Percentiles rank a stretch among this genome's conserved stretches.
phyloP scores from a whole-genome alignment of 306 rosid species.

The Clitoria ternatea region DNA sequence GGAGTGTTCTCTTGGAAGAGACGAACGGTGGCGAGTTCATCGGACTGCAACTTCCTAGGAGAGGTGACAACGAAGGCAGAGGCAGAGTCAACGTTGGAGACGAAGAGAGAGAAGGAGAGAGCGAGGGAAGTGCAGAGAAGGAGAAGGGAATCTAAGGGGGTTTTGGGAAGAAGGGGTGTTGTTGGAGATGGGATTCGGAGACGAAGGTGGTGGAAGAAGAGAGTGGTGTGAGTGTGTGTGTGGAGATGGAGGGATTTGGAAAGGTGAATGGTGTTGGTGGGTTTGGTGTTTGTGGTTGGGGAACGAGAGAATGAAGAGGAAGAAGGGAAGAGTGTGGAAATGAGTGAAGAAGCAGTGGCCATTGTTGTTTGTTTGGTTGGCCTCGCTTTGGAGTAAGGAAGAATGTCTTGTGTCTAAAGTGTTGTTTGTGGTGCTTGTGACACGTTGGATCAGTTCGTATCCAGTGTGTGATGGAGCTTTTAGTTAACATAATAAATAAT shows the following conservation, averaged over 20 bases:
- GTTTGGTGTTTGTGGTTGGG: constrained; percentile 32
- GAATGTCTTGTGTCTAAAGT: constrained; percentile 2
- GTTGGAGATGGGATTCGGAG: not conserved
- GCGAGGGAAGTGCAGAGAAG: constrained; percentile 66
- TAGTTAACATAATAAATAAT: not conserved
- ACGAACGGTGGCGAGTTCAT: constrained; percentile 95
- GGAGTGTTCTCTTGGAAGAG: constrained; percentile 92
- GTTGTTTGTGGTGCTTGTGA: not conserved
- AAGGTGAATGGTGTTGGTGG: constrained; percentile 13
- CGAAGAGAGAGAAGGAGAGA: constrained; percentile 60
- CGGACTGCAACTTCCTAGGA: constrained; percentile 71
- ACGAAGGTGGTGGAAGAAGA: constrained; percentile 37
- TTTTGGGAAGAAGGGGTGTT: constrained; percentile 10
- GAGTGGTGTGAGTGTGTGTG: constrained; percentile 26
- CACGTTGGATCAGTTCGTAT: not conserved
- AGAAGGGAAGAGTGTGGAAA: constrained; percentile 48
- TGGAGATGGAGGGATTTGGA: constrained; percentile 44
- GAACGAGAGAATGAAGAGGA: constrained; percentile 37
- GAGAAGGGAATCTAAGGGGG: constrained; percentile 40
- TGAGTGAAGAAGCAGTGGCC: constrained; percentile 58
- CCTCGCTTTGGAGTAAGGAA: not conserved
- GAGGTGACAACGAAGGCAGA: constrained; percentile 74
- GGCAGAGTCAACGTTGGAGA: constrained; percentile 62
- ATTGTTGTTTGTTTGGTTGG: constrained; percentile 32
- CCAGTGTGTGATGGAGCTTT: not conserved